phyloP scores from a whole-genome alignment of 2,329 filamentous ascomycete species.

The Penicillium sp. region DNA sequence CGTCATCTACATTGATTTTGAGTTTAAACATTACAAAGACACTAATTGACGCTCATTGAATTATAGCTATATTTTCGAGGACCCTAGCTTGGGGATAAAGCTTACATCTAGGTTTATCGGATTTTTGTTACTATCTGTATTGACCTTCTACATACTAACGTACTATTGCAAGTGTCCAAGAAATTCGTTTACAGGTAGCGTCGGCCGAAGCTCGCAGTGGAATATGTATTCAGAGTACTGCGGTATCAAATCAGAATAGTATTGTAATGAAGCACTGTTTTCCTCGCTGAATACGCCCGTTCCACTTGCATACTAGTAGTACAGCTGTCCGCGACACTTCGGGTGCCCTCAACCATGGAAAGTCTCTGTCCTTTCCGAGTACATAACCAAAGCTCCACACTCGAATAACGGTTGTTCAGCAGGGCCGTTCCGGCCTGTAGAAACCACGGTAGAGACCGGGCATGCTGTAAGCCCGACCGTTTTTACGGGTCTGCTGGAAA shows the following conservation, averaged over 20 bases:
- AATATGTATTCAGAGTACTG: conserved; percentile 9
- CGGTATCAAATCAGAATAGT: conserved; percentile 6
- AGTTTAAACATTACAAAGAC: background rate
- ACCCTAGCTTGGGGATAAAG: no score
- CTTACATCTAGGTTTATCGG: no score
- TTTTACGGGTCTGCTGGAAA: background rate
- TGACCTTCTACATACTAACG: no score
- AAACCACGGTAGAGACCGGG: conserved; percentile 23
- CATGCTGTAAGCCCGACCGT: conserved; percentile 4
- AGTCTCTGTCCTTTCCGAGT: conserved; percentile 6
- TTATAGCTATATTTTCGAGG: no score
- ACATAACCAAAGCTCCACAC: conserved; percentile 23
- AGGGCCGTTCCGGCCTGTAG: conserved; percentile 26
- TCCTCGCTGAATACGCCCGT: conserved; percentile 3
- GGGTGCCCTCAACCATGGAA: conserved; percentile 22
- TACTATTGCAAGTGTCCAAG: background rate
- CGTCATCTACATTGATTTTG: conserved; percentile 1
- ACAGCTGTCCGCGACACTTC: conserved; percentile 10
- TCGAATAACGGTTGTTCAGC: conserved; percentile 25
- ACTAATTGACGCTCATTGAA: background rate
- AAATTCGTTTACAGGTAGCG: background rate
- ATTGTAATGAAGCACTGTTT: conserved; percentile 6
- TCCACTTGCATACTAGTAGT: conserved; percentile 7
- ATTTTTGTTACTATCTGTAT: no score
- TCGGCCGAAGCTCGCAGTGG: conserved; percentile 13